These are phyloP conservation scores for Diphasiastrum complanatum DNA, from an alignment of 83 land plant species.

Conservation along the genomic window DNA sequence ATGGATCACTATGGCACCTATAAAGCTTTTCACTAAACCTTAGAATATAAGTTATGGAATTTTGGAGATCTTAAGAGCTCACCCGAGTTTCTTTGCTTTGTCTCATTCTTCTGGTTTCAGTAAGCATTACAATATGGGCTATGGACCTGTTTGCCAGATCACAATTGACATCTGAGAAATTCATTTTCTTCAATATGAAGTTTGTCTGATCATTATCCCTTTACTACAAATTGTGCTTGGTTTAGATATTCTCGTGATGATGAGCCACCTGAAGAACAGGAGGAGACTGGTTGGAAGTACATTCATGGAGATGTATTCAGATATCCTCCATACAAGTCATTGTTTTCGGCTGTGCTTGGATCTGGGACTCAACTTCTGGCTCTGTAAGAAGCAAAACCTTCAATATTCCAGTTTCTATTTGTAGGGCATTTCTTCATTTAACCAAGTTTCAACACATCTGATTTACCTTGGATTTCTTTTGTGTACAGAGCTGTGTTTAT, in stretches of 20 bases:
- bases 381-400: slow-evolving; percentile 29
- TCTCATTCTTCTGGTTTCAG: no score
- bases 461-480: background rate
- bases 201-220: background rate
- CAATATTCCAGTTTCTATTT: background rate
- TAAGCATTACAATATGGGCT: no score
- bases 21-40: background rate
- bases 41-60: background rate
- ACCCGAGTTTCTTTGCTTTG: background rate
- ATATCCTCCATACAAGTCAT: slow-evolving; percentile 49
- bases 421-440: background rate
- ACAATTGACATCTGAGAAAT: no score
- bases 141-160: no score
- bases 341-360: slow-evolving; percentile 50
- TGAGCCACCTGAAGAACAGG: slow-evolving; percentile 51
- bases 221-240: slow-evolving; percentile 6
- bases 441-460: background rate
- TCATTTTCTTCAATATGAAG: background rate
- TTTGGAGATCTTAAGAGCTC: background rate
- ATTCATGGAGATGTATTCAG: slow-evolving; percentile 67
- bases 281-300: slow-evolving; percentile 64
- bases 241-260: slow-evolving; percentile 54
- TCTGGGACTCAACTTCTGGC: slow-evolving; percentile 52
- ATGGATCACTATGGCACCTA: no score
- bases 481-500: slow-evolving; percentile 45